These are phyloP conservation scores for Calonectria pseudoreteaudii DNA, from an alignment of 2,329 filamentous ascomycete genomes.

Conservation along the genomic window DNA sequence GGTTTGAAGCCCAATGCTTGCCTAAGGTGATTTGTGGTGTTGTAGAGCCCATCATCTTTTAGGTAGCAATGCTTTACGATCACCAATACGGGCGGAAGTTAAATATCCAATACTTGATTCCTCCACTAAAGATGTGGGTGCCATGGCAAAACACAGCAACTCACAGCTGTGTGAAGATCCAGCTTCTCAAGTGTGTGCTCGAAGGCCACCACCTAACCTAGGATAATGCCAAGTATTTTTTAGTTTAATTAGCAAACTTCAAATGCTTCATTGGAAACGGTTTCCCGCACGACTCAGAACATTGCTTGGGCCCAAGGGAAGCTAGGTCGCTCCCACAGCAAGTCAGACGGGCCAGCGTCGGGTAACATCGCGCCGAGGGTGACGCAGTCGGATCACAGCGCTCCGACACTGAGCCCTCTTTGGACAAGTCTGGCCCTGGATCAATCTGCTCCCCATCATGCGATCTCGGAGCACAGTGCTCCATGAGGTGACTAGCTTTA, in stretches of 20 bases:
- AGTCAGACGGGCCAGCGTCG: neutral
- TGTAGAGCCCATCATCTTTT: neutral
- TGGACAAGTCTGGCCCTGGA: neutral
- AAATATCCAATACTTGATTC: neutral
- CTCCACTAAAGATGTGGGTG: neutral
- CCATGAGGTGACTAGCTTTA: neutral
- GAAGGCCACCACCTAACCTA: neutral
- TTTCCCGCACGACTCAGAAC: neutral
- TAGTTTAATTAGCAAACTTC: neutral
- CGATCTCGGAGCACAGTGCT: conserved; percentile 18
- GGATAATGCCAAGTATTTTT: neutral
- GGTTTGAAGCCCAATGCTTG: neutral
- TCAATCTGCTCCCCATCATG: neutral
- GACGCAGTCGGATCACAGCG: conserved; percentile 5
- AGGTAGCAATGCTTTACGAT: neutral
- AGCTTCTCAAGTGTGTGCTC: neutral
- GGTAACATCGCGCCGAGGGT: conserved; percentile 4
- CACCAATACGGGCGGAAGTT: neutral
- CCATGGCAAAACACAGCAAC: neutral
- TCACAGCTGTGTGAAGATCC: neutral
- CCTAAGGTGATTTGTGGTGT: neutral
- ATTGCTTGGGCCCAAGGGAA: neutral
- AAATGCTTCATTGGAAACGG: neutral
- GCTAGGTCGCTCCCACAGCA: neutral
- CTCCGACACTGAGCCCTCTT: conserved; percentile 1